Conservation (phyloP, 306 rosid species). For the Medicago lupulina region DNA sequence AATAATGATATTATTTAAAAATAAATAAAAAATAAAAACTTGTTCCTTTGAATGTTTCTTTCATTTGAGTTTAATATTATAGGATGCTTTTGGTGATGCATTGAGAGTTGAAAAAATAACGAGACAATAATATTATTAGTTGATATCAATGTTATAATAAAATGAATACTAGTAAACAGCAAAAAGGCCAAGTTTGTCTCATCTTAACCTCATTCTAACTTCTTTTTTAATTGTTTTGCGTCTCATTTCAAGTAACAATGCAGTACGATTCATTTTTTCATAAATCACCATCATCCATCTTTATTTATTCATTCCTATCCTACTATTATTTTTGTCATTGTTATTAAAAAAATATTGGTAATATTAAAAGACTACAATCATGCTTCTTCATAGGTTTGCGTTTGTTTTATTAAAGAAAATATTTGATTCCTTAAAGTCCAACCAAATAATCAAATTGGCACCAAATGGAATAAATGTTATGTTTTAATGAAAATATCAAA, state of each 20-base stretch:
- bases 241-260: constrained; percentile 36
- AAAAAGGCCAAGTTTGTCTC: constrained; percentile 51
- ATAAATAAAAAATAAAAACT: background rate
- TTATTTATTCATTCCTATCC: background rate
- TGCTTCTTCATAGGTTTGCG: constrained; percentile 14
- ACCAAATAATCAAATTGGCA: constrained; percentile 23
- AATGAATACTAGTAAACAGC: constrained; percentile 31
- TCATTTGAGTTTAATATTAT: background rate
- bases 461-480: constrained; percentile 18
- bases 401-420: constrained; percentile 38
- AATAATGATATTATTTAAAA: background rate
- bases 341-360: background rate
- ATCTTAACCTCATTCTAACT: background rate
- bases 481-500: constrained; percentile 3
- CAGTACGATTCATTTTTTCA: constrained; percentile 25
- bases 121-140: constrained; percentile 34
- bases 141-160: constrained; percentile 37
- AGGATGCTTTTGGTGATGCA: constrained; percentile 8
- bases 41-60: background rate
- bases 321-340: background rate
- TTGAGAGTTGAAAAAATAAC: background rate
- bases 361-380: background rate
- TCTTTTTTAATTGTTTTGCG: background rate
- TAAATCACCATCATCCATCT: constrained; percentile 33
- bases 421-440: constrained; percentile 41